A percentile compares a stretch with the other conserved stretches of the same genome.
These are phyloP conservation scores for Botrytis medusae DNA, from an alignment of 2,329 filamentous ascomycete species.

Conservation along the genomic window DNA sequence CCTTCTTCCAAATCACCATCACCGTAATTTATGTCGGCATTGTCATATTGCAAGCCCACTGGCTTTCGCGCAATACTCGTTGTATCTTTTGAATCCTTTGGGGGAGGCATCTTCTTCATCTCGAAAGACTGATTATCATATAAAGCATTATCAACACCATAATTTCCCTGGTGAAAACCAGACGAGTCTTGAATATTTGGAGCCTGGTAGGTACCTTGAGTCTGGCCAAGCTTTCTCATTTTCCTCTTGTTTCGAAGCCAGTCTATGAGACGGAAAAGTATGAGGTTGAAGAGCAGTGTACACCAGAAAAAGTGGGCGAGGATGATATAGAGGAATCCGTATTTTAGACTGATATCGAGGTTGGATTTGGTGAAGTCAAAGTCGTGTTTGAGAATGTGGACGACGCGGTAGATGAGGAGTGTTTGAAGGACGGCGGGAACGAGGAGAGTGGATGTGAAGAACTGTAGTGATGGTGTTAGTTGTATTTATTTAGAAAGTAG, in stretches of 20 bases:
- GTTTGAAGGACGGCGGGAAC: not conserved
- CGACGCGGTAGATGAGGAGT: not conserved
- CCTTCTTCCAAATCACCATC: conserved; percentile 1
- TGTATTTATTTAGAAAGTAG: not conserved
- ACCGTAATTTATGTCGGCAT: not conserved
- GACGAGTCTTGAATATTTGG: not conserved
- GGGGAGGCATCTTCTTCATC: not conserved
- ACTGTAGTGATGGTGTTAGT: not conserved
- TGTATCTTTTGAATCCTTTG: not conserved
- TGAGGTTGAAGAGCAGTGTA: not conserved
- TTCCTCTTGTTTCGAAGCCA: not conserved
- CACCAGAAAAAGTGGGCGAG: not conserved
- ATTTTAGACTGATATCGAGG: not conserved
- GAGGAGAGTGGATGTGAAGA: not conserved
- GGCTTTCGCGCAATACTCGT: not conserved
- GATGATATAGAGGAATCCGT: not conserved
- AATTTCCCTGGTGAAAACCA: not conserved
- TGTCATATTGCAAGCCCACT: not conserved
- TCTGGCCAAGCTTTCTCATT: not conserved
- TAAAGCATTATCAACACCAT: not conserved
- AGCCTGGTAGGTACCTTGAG: not conserved
- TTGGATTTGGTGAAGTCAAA: not conserved
- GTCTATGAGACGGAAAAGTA: conserved; percentile 6
- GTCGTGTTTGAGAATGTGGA: not conserved
- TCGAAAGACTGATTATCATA: not conserved